phyloP scores from a whole-genome alignment of 352 stramenopile species.

The Phytophthora ramorum region DNA sequence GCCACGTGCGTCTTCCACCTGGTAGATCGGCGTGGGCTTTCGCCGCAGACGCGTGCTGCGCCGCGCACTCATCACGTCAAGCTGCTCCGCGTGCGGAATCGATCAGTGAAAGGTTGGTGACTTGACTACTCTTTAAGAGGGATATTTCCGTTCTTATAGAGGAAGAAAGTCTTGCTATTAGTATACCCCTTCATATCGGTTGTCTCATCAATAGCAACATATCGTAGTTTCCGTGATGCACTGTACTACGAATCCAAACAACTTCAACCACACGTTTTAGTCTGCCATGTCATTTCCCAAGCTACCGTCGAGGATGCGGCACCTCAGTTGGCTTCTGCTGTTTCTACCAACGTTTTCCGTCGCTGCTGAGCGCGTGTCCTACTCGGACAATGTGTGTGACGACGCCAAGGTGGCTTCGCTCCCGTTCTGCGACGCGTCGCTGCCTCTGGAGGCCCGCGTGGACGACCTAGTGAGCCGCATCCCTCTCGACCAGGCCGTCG shows the following conservation, averaged over 20 bases:
- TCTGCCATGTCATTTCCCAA: conserved; percentile 12
- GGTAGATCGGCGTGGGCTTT: conserved; percentile 75
- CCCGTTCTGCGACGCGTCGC: conserved; percentile 73
- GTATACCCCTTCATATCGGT: neutral
- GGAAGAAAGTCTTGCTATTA: neutral
- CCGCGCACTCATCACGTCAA: conserved; percentile 45
- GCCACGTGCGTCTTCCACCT: conserved; percentile 62
- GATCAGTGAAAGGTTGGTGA: conserved; percentile 9
- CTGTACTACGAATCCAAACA: neutral
- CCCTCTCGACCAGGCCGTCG: conserved; percentile 70
- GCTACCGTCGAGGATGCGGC: conserved; percentile 21
- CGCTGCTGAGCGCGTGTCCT: conserved; percentile 10
- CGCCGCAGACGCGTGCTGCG: conserved; percentile 70
- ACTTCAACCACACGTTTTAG: conserved; percentile 28
- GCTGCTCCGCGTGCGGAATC: conserved; percentile 20
- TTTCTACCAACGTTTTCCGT: neutral
- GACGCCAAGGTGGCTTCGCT: conserved; percentile 44
- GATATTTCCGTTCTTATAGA: conserved; percentile 6
- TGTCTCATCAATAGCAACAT: no score
- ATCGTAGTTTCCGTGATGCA: no score
- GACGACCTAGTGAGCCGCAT: conserved; percentile 73
- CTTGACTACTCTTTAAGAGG: neutral
- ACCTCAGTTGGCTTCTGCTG: conserved; percentile 12
- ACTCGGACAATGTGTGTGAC: conserved; percentile 62
- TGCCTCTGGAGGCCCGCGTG: conserved; percentile 64